Conservation (phyloP, 805 yeast genomes). For the Kurtzmaniella cleridarum region DNA sequence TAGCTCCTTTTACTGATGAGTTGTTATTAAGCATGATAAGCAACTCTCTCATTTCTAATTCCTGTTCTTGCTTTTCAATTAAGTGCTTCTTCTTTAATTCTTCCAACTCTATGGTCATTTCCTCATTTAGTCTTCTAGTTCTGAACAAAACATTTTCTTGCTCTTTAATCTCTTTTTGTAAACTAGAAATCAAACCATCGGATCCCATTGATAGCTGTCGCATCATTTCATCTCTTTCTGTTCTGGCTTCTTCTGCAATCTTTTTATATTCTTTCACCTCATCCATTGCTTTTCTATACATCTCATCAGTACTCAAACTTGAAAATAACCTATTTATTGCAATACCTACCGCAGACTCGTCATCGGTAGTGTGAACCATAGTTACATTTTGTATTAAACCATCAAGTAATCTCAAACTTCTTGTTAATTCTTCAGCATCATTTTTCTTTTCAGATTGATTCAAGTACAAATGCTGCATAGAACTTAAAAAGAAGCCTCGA, state of each 20-base stretch:
- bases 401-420: slow-evolving; percentile 59
- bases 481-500: slow-evolving; percentile 52
- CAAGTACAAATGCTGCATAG: slow-evolving; percentile 62
- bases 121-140: slow-evolving; percentile 58
- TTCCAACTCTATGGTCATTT: slow-evolving; percentile 54
- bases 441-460: slow-evolving; percentile 48
- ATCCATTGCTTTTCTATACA: slow-evolving; percentile 62
- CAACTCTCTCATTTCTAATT: slow-evolving; percentile 71
- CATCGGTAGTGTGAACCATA: slow-evolving; percentile 45
- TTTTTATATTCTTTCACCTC: slow-evolving; percentile 50
- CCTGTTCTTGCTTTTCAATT: slow-evolving; percentile 68
- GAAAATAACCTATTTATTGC: slow-evolving; percentile 71
- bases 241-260: slow-evolving; percentile 49
- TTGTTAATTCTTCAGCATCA: slow-evolving; percentile 35
- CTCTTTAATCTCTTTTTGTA: slow-evolving; percentile 59
- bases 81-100: slow-evolving; percentile 57
- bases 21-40: slow-evolving; percentile 53
- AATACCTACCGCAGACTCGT: slow-evolving; percentile 53
- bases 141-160: slow-evolving; percentile 53
- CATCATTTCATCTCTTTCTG: slow-evolving; percentile 59
- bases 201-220: slow-evolving; percentile 71
- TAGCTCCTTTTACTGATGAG: slow-evolving; percentile 19
- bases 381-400: slow-evolving; percentile 61
- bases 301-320: slow-evolving; percentile 77
- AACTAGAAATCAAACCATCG: slow-evolving; percentile 58